These are phyloP conservation scores for Solanum pimpinellifolium DNA, from an alignment of 257 asterid genomes.

Conservation along the genomic window DNA sequence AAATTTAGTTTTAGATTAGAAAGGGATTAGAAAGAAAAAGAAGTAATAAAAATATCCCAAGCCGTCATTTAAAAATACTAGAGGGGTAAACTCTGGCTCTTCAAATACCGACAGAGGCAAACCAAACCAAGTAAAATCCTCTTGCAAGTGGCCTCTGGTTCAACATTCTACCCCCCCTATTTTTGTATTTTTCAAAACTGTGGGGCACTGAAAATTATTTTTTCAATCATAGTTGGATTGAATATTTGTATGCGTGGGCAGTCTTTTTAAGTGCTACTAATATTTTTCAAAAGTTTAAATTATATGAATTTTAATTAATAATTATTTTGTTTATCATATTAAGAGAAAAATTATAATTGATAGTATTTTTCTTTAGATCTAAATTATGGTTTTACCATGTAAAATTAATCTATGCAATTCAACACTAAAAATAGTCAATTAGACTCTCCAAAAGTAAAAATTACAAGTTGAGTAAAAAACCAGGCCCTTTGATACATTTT, in stretches of 20 bases:
- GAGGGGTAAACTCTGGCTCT: neutral
- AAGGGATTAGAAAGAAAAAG: neutral
- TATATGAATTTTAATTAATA: neutral
- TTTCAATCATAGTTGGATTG: conserved; percentile 28
- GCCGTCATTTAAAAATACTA: neutral
- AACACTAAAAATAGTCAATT: neutral
- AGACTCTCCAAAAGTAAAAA: neutral
- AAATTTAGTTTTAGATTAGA: neutral
- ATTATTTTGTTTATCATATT: no score
- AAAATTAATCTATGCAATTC: neutral
- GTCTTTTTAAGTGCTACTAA: neutral
- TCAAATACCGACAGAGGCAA: conserved; percentile 3
- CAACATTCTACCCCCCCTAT: neutral
- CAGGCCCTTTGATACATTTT: neutral
- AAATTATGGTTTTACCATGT: neutral
- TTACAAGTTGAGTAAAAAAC: neutral
- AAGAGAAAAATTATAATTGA: neutral
- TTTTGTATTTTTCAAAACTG: conserved; percentile 1
- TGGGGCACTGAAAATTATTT: conserved; percentile 17
- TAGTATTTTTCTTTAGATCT: neutral
- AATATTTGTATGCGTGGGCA: conserved; percentile 13
- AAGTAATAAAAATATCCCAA: neutral
- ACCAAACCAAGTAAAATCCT: conserved; percentile 3
- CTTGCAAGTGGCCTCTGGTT: conserved; percentile 12
- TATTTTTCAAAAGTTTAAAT: neutral